Evolutionary conservation across 2,329 filamentous ascomycete genomes (phyloP), one percentile per base, ranked within the genome.

Genomic region (Sclerotinia subarctica): DNA sequence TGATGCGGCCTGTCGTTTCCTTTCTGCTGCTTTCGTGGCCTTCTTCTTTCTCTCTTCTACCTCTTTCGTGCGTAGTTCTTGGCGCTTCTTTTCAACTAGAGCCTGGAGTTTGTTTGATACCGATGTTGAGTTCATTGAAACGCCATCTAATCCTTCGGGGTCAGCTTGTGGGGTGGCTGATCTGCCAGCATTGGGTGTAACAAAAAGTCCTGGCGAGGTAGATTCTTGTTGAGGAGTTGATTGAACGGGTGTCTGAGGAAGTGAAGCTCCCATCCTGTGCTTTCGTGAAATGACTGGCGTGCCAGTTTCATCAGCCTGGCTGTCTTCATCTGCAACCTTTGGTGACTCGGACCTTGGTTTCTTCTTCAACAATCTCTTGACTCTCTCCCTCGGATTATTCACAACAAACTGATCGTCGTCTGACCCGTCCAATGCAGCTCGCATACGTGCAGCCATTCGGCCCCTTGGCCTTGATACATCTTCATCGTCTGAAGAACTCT

Each of bases 1-100:
- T 80, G 82, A n/a, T 80, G 78, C 58, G 80, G 77, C 32, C 82
- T 81, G 47, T 78, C 78, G n/a, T 70, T 84, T 84, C 26, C 79
- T 79, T 52, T 77, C 70, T 69, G 74, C 69, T 64, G 69, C 73
- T 72, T 71, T 74, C 68, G 65, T 73, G 13, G 74, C 73, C 69
- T 76, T 75, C 70, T 83, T 82, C 46, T 79, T 81, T 64, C 82
- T 83, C 69, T 85, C 82, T 70, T 84, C 83, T 26, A 85, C 86
- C 74, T 95, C 90, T 64, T 83, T 87, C 5, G 86, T 89, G 47
- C 88, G 80, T 10, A 90, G 85, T 76, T 95, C 90, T 70, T 88
- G 84, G 62, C 88, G 86, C 75, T 94, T 95, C 73, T 87, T 86
- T 57, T 88, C 87, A 15, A 95, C 85, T 0, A 96, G 85, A 10